These are phyloP conservation scores for Hyphopichia wangnamkhiaoensis DNA, from an alignment of 1,139 yeast species.

Conservation along the genomic window DNA sequence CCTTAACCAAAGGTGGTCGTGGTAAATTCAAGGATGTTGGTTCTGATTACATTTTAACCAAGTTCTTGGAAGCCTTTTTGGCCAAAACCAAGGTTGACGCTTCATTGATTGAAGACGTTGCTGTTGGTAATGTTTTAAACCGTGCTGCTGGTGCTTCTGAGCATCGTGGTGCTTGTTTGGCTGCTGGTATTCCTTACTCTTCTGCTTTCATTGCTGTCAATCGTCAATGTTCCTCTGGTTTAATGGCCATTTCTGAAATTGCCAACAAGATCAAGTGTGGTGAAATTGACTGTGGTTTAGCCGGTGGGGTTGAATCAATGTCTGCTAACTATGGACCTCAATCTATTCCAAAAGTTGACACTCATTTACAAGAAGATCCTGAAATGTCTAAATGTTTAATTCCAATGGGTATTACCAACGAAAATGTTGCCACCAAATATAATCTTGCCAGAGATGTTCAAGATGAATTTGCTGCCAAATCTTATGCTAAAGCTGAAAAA, in stretches of 20 bases:
- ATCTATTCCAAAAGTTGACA: conserved; percentile 64
- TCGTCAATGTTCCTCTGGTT: conserved; percentile 93
- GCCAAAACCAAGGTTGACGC: conserved; percentile 65
- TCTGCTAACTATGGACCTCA: conserved; percentile 77
- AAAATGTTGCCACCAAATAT: conserved; percentile 49
- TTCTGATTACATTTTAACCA: conserved; percentile 70
- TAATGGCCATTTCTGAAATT: conserved; percentile 85
- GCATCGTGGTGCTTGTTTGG: conserved; percentile 73
- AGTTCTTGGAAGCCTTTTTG: conserved; percentile 63
- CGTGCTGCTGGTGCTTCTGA: conserved; percentile 92
- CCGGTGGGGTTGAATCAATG: conserved; percentile 94
- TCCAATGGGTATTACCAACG: conserved; percentile 79
- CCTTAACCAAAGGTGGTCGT: conserved; percentile 81
- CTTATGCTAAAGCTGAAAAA: conserved; percentile 79
- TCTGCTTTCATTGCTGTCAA: conserved; percentile 81
- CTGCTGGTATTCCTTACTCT: conserved; percentile 52
- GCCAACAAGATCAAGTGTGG: conserved; percentile 87
- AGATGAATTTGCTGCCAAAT: conserved; percentile 83
- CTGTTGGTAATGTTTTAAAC: conserved; percentile 86
- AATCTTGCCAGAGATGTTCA: conserved; percentile 68
- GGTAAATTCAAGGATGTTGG: conserved; percentile 78
- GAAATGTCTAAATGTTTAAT: conserved; percentile 36
- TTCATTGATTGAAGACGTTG: conserved; percentile 72
- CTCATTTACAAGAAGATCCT: conserved; percentile 31
- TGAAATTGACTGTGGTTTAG: conserved; percentile 88